phyloP scores from a whole-genome alignment of 306 rosid genomes.

The Purshia tridentata region DNA sequence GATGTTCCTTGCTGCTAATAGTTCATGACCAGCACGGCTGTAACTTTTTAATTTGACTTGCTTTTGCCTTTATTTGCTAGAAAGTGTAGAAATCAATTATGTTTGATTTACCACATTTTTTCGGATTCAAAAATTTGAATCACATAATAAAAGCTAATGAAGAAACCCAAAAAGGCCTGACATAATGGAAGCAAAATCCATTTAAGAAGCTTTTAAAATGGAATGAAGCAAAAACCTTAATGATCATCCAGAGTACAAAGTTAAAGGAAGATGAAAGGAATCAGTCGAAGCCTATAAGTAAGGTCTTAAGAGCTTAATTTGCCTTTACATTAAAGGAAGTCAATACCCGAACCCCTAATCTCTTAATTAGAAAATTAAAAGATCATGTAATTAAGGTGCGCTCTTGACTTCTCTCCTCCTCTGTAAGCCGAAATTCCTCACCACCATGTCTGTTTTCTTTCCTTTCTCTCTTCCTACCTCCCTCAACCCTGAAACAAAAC shows the following conservation, averaged over 20 bases:
- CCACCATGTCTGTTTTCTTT: slow-evolving; percentile 21
- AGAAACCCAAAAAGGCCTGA: too few species aligned
- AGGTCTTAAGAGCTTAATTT: slow-evolving; percentile 32
- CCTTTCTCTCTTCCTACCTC: slow-evolving; percentile 9
- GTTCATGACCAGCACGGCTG: background rate
- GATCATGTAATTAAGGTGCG: slow-evolving; percentile 76
- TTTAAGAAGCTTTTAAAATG: background rate
- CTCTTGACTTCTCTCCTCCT: slow-evolving; percentile 84
- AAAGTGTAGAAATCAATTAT: background rate
- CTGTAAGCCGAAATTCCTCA: slow-evolving; percentile 40
- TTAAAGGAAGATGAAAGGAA: slow-evolving; percentile 24
- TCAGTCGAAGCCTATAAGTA: slow-evolving; percentile 10
- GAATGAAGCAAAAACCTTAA: background rate
- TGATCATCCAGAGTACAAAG: slow-evolving; percentile 9
- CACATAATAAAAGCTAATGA: too few species aligned
- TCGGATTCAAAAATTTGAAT: too few species aligned
- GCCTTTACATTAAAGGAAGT: slow-evolving; percentile 55
- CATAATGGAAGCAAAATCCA: background rate
- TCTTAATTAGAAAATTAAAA: slow-evolving; percentile 35
- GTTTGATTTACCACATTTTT: too few species aligned
- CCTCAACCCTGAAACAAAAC: slow-evolving; percentile 25
- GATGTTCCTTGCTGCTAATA: background rate
- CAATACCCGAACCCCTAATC: slow-evolving; percentile 99
- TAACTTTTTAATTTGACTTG: background rate
- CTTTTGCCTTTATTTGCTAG: background rate